A percentile compares a stretch with the other conserved stretches of the same genome.
Evolutionary conservation across 768 basidiomycete genomes (phyloP).

Genomic region (Dacryopinax primogenitus): DNA sequence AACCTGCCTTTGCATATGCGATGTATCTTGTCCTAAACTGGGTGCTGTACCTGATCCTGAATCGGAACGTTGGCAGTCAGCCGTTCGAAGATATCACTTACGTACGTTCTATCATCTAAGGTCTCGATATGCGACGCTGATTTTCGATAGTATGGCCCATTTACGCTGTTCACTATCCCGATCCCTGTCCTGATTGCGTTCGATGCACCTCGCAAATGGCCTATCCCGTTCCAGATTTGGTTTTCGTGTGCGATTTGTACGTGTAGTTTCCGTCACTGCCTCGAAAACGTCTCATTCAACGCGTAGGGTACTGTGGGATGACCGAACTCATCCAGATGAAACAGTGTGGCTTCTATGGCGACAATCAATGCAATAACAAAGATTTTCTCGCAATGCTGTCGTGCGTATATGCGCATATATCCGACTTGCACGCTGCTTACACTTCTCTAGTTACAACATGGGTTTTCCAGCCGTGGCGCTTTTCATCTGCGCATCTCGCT

Average conservation of each 20-base stretch:
- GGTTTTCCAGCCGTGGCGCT: background rate
- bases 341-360: constrained; percentile 22
- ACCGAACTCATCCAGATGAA: constrained; percentile 8
- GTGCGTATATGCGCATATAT: constrained; percentile 15
- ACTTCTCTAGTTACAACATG: background rate
- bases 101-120: background rate
- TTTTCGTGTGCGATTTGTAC: constrained; percentile 22
- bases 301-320: background rate
- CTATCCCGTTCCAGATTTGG: constrained; percentile 24
- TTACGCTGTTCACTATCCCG: constrained; percentile 19
- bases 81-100: constrained; percentile 5
- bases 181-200: constrained; percentile 25
- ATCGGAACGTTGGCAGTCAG: background rate
- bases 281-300: background rate
- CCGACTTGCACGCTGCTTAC: background rate
- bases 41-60: constrained; percentile 10
- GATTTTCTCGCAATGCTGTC: constrained; percentile 25
- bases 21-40: constrained; percentile 11
- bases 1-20: constrained; percentile 11
- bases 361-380: constrained; percentile 21
- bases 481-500: constrained; percentile 2
- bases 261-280: background rate
- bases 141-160: constrained; percentile 10
- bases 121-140: background rate
- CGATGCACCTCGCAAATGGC: constrained; percentile 23